phyloP scores from a whole-genome alignment of 306 rosid species.

The Vigna unguiculata region DNA sequence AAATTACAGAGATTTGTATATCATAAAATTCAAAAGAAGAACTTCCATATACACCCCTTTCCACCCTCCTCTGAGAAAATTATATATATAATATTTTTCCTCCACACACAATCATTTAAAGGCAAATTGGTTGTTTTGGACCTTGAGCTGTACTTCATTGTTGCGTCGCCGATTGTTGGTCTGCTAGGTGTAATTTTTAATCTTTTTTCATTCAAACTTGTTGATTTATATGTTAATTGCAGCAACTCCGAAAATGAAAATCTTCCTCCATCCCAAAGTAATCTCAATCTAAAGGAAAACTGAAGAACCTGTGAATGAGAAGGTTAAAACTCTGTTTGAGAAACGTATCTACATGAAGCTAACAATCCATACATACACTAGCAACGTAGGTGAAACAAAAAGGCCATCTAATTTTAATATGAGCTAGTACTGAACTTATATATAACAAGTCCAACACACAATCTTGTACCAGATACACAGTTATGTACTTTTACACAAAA shows the following conservation, averaged over 20 bases:
- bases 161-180: no score
- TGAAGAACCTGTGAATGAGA: not conserved
- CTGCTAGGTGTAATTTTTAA: no score
- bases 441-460: conserved; percentile 40
- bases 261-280: not conserved
- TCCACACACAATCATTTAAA: no score
- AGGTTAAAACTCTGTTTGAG: not conserved
- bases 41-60: no score
- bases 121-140: no score
- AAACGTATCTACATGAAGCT: conserved; percentile 31
- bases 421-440: conserved; percentile 44
- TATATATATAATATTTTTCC: no score
- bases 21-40: no score
- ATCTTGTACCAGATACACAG: conserved; percentile 34
- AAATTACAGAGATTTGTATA: no score
- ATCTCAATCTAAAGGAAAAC: not conserved
- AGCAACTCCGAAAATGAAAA: not conserved
- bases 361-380: conserved; percentile 46
- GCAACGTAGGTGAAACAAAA: conserved; percentile 20
- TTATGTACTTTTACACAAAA: conserved; percentile 47
- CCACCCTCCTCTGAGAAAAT: no score
- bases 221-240: no score
- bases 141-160: no score
- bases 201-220: no score
- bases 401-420: conserved; percentile 46